Evolutionary conservation across 352 stramenopile genomes (phyloP).

Genomic region (Phytophthora parvispora): DNA sequence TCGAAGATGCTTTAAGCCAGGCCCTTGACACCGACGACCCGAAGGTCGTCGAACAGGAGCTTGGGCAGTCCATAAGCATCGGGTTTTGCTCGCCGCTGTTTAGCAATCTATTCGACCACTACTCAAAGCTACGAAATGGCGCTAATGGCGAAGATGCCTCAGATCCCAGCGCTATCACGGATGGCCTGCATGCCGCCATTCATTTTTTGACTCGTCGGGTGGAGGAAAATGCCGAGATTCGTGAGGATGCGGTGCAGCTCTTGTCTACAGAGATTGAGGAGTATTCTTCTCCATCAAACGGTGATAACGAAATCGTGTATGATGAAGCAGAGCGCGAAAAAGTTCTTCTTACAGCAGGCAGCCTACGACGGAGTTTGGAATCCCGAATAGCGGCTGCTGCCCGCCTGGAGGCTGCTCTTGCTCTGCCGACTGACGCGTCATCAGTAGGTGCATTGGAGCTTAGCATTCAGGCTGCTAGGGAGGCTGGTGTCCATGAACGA

Average conservation of each 20-base stretch:
- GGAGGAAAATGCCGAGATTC: slow-evolving; percentile 61
- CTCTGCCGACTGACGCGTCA: slow-evolving; percentile 52
- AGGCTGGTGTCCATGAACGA: slow-evolving; percentile 68
- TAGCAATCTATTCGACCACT: slow-evolving; percentile 55
- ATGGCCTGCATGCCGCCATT: slow-evolving; percentile 64
- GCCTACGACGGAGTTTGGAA: slow-evolving; percentile 61
- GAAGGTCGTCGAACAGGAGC: slow-evolving; percentile 58
- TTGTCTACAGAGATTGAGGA: slow-evolving; percentile 63
- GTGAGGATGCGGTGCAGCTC: slow-evolving; percentile 67
- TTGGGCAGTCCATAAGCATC: slow-evolving; percentile 65
- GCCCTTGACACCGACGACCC: slow-evolving; percentile 40
- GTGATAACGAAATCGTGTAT: slow-evolving; percentile 34
- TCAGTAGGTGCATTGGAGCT: slow-evolving; percentile 62
- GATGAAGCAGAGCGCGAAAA: slow-evolving; percentile 43
- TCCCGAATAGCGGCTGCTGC: slow-evolving; percentile 52
- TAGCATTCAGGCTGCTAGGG: slow-evolving; percentile 64
- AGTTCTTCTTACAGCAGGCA: slow-evolving; percentile 54
- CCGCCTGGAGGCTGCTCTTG: slow-evolving; percentile 57
- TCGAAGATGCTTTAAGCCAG: slow-evolving; percentile 47
- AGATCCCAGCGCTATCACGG: slow-evolving; percentile 25
- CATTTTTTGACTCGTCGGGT: slow-evolving; percentile 67
- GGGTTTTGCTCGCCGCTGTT: slow-evolving; percentile 67
- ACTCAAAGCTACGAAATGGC: slow-evolving; percentile 39
- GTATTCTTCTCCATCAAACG: slow-evolving; percentile 39
- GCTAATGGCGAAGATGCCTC: slow-evolving; percentile 13